Conservation (phyloP, 371 early-diverging fungal species). For the Synchytrium microbalum region DNA sequence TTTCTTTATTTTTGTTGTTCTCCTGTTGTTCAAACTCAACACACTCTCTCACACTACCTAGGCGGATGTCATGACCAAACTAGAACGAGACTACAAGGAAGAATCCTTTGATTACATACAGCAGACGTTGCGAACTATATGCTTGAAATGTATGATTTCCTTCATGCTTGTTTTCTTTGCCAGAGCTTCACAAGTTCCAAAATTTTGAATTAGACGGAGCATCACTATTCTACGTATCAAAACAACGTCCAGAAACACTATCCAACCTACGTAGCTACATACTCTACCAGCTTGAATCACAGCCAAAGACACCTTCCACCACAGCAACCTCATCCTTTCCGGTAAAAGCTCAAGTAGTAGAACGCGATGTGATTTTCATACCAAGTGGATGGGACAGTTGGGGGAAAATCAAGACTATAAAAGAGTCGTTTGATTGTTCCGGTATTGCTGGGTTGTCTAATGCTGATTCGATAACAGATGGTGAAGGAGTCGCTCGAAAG, state of each 20-base stretch:
- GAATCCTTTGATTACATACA: constrained; percentile 93
- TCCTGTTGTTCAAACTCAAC: not conserved
- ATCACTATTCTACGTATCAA: constrained; percentile 81
- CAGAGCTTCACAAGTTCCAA: not conserved
- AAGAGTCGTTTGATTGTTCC: constrained; percentile 54
- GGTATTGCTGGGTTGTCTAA: constrained; percentile 19
- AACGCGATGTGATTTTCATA: constrained; percentile 77
- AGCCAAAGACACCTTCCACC: constrained; percentile 7
- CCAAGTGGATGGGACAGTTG: constrained; percentile 92
- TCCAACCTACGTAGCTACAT: constrained; percentile 71
- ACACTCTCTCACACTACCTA: constrained; percentile 16
- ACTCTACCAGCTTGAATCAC: constrained; percentile 57
- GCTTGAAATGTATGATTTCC: constrained; percentile 71
- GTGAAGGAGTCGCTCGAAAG: not conserved
- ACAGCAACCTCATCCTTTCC: constrained; percentile 37
- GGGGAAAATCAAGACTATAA: constrained; percentile 69
- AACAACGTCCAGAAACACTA: constrained; percentile 68
- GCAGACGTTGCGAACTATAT: constrained; percentile 80
- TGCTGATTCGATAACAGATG: constrained; percentile 2
- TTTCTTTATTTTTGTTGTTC: constrained; percentile 5
- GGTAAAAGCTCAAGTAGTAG: constrained; percentile 68
- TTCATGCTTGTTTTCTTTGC: not conserved
- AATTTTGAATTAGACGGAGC: constrained; percentile 68
- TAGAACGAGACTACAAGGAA: constrained; percentile 78
- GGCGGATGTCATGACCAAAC: constrained; percentile 77